Conservation (phyloP, 2,329 filamentous ascomycete genomes). For the Pezicula neosporulosa region DNA sequence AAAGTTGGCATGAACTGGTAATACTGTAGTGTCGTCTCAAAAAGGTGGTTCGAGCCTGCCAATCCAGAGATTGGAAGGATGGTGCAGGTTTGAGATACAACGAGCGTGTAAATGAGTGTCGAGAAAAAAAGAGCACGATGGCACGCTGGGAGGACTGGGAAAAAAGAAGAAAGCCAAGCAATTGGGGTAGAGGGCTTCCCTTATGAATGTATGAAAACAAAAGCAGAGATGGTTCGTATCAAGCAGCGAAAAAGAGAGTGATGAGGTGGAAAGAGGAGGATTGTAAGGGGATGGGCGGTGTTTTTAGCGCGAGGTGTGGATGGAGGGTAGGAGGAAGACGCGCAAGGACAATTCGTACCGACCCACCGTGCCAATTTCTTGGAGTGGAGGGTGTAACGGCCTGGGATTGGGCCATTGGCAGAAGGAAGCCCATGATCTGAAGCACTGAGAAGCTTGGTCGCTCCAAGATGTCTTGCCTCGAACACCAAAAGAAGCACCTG, state of each 20-base stretch:
- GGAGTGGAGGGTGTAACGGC: too few species aligned
- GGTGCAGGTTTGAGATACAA: not conserved
- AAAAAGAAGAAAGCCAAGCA: slow-evolving; percentile 16
- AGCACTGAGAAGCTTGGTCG: too few species aligned
- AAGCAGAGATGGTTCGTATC: too few species aligned
- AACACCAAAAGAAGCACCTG: too few species aligned
- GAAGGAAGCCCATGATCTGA: too few species aligned
- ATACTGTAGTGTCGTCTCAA: not conserved
- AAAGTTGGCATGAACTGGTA: not conserved
- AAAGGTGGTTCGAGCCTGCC: not conserved
- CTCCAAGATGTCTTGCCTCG: too few species aligned
- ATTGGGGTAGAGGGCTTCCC: not conserved
- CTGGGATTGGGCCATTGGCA: too few species aligned
- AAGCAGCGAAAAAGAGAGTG: too few species aligned
- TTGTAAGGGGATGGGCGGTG: slow-evolving; percentile 1
- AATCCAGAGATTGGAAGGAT: slow-evolving; percentile 2
- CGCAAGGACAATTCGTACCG: not conserved
- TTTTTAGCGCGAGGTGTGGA: not conserved
- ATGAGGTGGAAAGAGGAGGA: not conserved
- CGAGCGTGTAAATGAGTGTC: slow-evolving; percentile 13
- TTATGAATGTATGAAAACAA: too few species aligned
- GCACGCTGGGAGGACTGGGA: slow-evolving; percentile 4
- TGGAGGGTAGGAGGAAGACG: not conserved
- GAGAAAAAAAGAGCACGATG: slow-evolving; percentile 13
- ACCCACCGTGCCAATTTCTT: too few species aligned